Conservation (phyloP, 2,329 filamentous ascomycete species). For the Scytalidium lignicola region DNA sequence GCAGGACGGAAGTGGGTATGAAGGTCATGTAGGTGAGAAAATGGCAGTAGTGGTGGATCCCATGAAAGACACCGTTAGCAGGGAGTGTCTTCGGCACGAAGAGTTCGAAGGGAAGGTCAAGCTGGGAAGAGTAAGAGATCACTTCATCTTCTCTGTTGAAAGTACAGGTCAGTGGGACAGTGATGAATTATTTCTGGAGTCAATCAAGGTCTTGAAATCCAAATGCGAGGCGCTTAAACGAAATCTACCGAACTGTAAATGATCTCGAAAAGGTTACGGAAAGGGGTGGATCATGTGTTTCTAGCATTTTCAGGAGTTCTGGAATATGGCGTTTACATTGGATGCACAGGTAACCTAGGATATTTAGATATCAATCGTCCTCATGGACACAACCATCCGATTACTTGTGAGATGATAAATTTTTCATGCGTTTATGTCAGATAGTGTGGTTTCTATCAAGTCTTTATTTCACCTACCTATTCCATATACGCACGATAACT, state of each 20-base stretch:
- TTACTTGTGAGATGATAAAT: not conserved
- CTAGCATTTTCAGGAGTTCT: constrained; percentile 26
- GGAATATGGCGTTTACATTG: constrained; percentile 20
- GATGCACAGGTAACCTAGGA: constrained; percentile 9
- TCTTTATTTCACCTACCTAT: not conserved
- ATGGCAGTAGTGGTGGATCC: constrained; percentile 85
- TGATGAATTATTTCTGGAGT: constrained; percentile 88
- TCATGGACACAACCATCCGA: not conserved
- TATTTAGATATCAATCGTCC: not conserved
- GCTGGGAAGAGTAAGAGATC: constrained; percentile 82
- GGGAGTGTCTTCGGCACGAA: constrained; percentile 83
- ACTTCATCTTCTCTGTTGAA: constrained; percentile 96
- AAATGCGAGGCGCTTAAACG: constrained; percentile 74
- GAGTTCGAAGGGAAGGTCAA: constrained; percentile 97
- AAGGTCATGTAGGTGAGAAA: constrained; percentile 69
- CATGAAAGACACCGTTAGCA: constrained; percentile 92
- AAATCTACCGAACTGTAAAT: constrained; percentile 62
- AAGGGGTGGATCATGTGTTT: constrained; percentile 4
- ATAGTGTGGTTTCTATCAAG: not conserved
- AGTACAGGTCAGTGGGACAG: constrained; percentile 94
- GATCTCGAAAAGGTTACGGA: constrained; percentile 24
- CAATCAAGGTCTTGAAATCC: constrained; percentile 75
- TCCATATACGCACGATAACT: not conserved
- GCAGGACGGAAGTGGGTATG: constrained; percentile 57
- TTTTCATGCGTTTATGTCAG: not conserved